Conservation (phyloP, 768 basidiomycete species). For the Pulveroboletus frians region DNA sequence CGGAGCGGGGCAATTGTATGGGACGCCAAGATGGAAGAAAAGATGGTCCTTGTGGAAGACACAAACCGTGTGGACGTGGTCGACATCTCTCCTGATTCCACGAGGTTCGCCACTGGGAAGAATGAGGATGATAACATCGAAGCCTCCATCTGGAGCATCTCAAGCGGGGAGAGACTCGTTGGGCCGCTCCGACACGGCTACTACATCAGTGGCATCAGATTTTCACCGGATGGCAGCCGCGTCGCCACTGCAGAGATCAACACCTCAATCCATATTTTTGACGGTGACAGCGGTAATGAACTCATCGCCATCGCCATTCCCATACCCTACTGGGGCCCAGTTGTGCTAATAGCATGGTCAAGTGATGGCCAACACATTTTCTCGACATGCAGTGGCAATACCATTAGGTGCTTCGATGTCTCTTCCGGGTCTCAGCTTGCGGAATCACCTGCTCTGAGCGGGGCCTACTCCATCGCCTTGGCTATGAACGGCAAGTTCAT, state of each 20-base stretch:
- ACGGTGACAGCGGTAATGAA: neutral
- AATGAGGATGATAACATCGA: no score
- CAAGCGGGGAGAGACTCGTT: neutral
- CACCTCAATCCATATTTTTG: neutral
- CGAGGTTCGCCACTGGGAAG: neutral
- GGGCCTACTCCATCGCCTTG: neutral
- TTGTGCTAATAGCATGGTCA: neutral
- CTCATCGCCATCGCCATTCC: neutral
- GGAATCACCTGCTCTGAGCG: neutral
- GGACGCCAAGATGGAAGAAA: neutral
- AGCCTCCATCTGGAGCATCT: neutral
- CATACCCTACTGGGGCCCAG: no score
- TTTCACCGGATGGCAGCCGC: neutral
- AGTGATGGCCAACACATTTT: neutral
- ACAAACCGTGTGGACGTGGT: accelerated
- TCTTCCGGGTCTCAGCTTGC: neutral
- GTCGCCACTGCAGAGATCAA: neutral
- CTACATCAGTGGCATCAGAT: neutral
- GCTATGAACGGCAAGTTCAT: neutral
- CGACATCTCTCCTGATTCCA: neutral
- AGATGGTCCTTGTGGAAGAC: neutral
- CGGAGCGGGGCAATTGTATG: neutral
- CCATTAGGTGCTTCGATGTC: neutral
- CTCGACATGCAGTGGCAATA: neutral
- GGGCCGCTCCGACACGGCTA: neutral